Evolutionary conservation across 306 rosid species (phyloP), one percentile per base, ranked within the genome.

Genomic region (Lupinus albus): DNA sequence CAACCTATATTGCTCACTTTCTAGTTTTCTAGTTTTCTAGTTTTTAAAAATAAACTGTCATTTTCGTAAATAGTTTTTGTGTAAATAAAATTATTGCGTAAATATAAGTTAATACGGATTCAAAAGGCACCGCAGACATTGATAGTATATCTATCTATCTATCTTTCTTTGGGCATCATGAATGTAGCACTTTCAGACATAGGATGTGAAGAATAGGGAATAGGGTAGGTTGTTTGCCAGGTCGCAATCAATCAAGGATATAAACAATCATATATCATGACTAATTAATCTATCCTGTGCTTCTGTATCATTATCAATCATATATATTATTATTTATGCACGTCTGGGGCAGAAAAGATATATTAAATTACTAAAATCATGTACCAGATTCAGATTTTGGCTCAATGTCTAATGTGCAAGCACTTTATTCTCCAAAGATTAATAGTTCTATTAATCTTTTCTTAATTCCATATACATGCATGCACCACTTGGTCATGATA

Each of bases 311-410:
- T 55, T 15, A 71, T 72, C 60, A 21, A 64, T 71, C 70, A 44
- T 61, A 72, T 55, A 33, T 33, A 33, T 33, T 33, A 25, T 25
- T 25, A 25, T 25, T 25, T 25, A 25, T 35, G 67, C 47, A 60
- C 36, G n/a, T 4, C 52, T 38, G 28, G 48, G 50, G 32, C 61
- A 66, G 72, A 80, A 78, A 71, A 48, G 68, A 79, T 56, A 83
- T 70, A 83, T 87, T 82, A 51, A 91, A 82, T 82, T 91, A 83
- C 74, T 60, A 85, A 76, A 75, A 80, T 72, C 84, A 77, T 49
- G 71, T 55, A 55, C 42, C 35, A 61, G 64, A 59, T 71, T 73
- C 61, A 32, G 15, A 56, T 20, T 28, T 20, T 77, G 74, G 48
- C 58, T 76, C 70, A 64, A 77, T 71, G 81, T 82, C 80, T 87